Percentiles rank a stretch among this genome's conserved stretches.
Evolutionary conservation across 2,329 filamentous ascomycete species (phyloP).

Genomic region (Onygena corvina): DNA sequence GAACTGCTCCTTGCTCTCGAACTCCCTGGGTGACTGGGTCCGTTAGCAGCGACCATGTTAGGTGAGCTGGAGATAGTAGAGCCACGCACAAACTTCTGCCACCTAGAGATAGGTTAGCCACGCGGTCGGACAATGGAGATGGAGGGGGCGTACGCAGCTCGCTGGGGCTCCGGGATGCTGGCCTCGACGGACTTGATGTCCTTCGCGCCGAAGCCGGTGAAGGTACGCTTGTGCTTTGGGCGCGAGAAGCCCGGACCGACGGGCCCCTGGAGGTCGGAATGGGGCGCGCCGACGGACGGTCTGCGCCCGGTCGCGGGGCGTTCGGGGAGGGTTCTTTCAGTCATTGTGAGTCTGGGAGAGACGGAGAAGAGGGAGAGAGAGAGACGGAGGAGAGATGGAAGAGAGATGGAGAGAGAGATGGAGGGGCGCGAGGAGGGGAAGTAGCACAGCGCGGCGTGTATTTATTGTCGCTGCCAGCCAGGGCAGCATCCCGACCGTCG

Average conservation of each 20-base stretch:
- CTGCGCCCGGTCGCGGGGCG: slow-evolving; percentile 63
- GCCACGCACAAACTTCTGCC: slow-evolving; percentile 50
- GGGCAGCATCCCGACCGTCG: no score
- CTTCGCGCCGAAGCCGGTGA: slow-evolving; percentile 76
- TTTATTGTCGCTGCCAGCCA: slow-evolving; percentile 3
- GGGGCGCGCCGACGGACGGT: slow-evolving; percentile 68
- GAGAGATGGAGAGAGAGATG: not conserved
- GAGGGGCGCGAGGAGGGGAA: not conserved
- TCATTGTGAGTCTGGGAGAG: not conserved
- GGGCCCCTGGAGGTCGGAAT: slow-evolving; percentile 74
- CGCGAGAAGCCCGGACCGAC: slow-evolving; percentile 76
- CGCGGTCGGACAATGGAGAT: not conserved
- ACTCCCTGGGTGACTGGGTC: slow-evolving; percentile 57
- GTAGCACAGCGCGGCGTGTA: not conserved
- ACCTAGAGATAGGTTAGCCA: slow-evolving; percentile 31
- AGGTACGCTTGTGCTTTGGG: slow-evolving; percentile 95
- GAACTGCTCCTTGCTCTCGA: slow-evolving; percentile 71
- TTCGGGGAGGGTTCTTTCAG: not conserved
- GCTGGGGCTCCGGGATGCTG: slow-evolving; percentile 75
- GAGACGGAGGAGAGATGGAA: not conserved
- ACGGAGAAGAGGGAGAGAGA: not conserved
- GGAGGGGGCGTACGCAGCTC: slow-evolving; percentile 50
- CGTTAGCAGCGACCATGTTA: no score
- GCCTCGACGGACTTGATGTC: slow-evolving; percentile 94
- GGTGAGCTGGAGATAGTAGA: no score